phyloP scores from a whole-genome alignment of 208 protist species.

The Crithidia brevicula region DNA sequence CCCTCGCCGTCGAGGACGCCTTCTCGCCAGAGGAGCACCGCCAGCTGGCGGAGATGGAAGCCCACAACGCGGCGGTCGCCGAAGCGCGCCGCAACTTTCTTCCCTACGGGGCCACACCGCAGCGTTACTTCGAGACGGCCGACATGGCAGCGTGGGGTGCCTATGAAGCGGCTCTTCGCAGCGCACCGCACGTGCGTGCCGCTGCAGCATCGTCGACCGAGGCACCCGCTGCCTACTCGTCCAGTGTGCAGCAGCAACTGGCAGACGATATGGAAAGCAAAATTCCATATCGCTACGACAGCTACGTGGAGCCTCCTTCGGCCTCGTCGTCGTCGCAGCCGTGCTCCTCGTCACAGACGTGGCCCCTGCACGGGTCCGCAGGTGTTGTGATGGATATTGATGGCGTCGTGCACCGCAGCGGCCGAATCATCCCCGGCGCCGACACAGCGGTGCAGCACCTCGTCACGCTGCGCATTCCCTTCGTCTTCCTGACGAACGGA shows the following conservation, averaged over 20 bases:
- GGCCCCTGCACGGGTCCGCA: constrained; percentile 80
- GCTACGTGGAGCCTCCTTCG: constrained; percentile 32
- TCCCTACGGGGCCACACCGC: constrained; percentile 73
- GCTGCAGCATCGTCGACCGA: not conserved
- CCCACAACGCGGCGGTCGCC: constrained; percentile 47
- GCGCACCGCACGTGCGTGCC: not conserved
- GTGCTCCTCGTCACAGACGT: constrained; percentile 23
- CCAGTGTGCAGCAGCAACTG: constrained; percentile 46
- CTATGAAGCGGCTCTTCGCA: constrained; percentile 46
- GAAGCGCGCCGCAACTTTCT: constrained; percentile 67
- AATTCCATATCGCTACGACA: constrained; percentile 76
- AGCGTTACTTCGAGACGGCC: constrained; percentile 60
- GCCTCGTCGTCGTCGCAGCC: not conserved
- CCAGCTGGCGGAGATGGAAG: constrained; percentile 53
- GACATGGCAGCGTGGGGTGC: constrained; percentile 84
- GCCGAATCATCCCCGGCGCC: constrained; percentile 70
- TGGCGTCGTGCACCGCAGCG: constrained; percentile 74
- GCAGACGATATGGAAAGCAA: constrained; percentile 63
- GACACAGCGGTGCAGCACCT: constrained; percentile 71
- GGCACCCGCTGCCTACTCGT: constrained; percentile 39
- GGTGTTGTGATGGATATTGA: constrained; percentile 89
- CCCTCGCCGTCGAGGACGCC: constrained; percentile 24
- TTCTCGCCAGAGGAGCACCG: constrained; percentile 48
- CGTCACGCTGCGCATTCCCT: constrained; percentile 69
- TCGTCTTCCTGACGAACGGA: constrained; percentile 90